Conservation (phyloP, 1,284 basidiomycete genomes). For the Apiotrichum mycotoxinovorans region DNA sequence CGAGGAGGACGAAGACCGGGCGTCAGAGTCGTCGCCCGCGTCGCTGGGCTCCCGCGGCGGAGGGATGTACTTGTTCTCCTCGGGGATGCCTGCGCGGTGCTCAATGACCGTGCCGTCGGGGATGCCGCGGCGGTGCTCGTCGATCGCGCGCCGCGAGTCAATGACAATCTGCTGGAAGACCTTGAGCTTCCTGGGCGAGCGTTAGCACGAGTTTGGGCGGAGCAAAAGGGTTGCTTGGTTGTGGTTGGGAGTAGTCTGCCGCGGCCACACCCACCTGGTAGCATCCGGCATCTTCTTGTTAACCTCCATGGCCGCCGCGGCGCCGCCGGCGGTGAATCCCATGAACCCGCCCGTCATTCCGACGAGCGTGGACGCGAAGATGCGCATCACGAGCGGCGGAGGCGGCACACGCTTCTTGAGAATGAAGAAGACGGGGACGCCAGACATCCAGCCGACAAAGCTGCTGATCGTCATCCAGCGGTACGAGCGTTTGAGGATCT, state of each 20-base stretch:
- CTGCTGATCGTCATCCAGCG: conserved; percentile 26
- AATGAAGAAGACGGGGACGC: conserved; percentile 24
- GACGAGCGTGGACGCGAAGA: conserved; percentile 17
- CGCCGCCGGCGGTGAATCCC: conserved; percentile 36
- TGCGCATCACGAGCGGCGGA: neutral
- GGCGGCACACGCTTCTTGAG: conserved; percentile 10
- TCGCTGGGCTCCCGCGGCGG: neutral
- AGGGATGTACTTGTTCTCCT: conserved; percentile 2
- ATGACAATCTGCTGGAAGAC: conserved; percentile 37
- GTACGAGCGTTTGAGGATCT: conserved; percentile 32
- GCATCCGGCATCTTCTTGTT: conserved; percentile 35
- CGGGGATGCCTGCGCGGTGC: conserved; percentile 9
- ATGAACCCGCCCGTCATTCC: conserved; percentile 25
- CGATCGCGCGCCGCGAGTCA: conserved; percentile 23
- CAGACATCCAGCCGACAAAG: conserved; percentile 18
- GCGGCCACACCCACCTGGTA: conserved; percentile 33
- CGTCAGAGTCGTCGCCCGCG: neutral
- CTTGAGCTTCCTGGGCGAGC: conserved; percentile 29
- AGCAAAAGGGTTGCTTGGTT: neutral
- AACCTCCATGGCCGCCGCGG: conserved; percentile 31
- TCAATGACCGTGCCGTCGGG: conserved; percentile 11
- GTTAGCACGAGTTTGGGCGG: neutral
- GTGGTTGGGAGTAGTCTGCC: neutral
- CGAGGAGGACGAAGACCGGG: neutral
- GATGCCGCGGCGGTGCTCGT: conserved; percentile 14